These are phyloP conservation scores for Cystobasidiopsis lactophilus DNA, from an alignment of 768 basidiomycete genomes.

Conservation along the genomic window DNA sequence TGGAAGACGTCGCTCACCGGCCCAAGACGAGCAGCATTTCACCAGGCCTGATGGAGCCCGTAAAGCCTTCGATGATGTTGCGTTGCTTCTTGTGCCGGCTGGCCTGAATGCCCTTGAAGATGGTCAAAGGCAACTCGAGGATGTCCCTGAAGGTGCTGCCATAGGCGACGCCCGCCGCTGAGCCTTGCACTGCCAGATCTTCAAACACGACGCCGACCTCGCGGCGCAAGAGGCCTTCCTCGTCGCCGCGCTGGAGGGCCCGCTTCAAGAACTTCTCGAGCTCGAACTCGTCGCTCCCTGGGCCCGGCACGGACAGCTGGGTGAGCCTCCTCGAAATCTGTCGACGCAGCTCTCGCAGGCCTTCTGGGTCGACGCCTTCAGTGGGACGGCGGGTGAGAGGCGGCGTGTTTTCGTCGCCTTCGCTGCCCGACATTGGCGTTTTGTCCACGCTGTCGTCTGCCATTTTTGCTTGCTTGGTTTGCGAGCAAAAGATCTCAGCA, in stretches of 20 bases:
- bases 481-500: too few relatives aligned
- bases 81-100: constrained; percentile 3
- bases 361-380: background rate
- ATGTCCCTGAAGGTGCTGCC: background rate
- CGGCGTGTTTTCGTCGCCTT: background rate
- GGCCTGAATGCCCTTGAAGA: background rate
- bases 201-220: constrained; percentile 8
- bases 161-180: constrained; percentile 2
- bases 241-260: background rate
- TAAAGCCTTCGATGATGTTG: constrained; percentile 36
- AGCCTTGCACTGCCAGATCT: constrained; percentile 6
- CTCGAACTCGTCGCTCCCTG: constrained; percentile 8
- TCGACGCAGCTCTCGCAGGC: background rate
- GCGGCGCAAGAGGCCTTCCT: background rate
- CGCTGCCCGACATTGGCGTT: background rate
- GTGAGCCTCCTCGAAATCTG: background rate
- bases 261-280: constrained; percentile 7
- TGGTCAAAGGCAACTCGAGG: background rate
- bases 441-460: too few relatives aligned
- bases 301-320: background rate
- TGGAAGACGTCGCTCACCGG: too few relatives aligned
- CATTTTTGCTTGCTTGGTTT: too few relatives aligned
- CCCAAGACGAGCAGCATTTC: constrained; percentile 44
- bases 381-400: too few relatives aligned
- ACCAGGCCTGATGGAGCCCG: constrained; percentile 42